Conservation (phyloP, 2,329 filamentous ascomycete species). For the Xylaria polymorpha region DNA sequence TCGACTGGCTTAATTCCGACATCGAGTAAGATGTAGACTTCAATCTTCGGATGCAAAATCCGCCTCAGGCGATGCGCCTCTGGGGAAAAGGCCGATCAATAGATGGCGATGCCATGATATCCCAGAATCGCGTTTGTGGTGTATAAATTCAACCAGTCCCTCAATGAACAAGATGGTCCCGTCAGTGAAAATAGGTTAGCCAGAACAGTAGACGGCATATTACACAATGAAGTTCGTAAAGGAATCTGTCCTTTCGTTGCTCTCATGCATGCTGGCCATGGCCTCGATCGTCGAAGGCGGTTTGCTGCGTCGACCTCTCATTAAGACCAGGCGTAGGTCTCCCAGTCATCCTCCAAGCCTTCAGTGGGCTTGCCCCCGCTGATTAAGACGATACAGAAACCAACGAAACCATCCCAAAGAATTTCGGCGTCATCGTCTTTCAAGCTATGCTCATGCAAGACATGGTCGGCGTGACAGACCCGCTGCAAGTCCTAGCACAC, state of each 20-base stretch:
- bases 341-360: not conserved
- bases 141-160: slow-evolving; percentile 7
- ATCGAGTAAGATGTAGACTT: not conserved
- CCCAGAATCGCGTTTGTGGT: not conserved
- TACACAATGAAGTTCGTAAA: slow-evolving; percentile 20
- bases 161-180: not conserved
- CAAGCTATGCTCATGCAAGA: slow-evolving; percentile 35
- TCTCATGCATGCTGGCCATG: slow-evolving; percentile 1
- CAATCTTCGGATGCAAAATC: not conserved
- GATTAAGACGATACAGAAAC: not conserved
- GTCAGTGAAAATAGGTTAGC: not conserved
- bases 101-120: not conserved
- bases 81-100: not conserved
- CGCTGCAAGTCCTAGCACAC: slow-evolving; percentile 30
- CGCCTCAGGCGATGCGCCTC: not conserved
- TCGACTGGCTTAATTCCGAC: not conserved
- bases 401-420: slow-evolving; percentile 29
- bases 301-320: not conserved
- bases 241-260: not conserved
- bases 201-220: not conserved
- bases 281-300: not conserved
- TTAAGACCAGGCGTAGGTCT: slow-evolving; percentile 11
- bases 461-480: slow-evolving; percentile 31
- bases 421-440: slow-evolving; percentile 33
- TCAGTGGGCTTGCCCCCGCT: not conserved